Percentiles rank a stretch among this genome's conserved stretches.
phyloP scores from a whole-genome alignment of 2,329 filamentous ascomycete genomes.

The Monosporascus sp. region DNA sequence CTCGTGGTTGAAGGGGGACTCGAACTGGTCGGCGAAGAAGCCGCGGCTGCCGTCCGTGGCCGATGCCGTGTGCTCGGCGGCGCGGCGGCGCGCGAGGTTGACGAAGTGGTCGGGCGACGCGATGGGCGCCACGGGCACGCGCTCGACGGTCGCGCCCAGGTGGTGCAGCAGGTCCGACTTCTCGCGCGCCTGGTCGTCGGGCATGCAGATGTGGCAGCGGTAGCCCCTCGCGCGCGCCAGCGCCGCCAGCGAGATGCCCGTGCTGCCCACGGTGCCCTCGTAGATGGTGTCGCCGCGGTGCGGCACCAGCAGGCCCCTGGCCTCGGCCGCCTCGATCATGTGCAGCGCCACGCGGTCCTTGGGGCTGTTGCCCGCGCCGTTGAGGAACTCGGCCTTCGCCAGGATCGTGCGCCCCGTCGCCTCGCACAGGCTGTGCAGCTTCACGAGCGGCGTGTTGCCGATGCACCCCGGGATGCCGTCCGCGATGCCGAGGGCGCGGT shows the following conservation, averaged over 20 bases:
- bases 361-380: constrained; percentile 87
- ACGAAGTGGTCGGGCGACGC: constrained; percentile 93
- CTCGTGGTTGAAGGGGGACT: constrained; percentile 80
- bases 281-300: constrained; percentile 90
- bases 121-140: constrained; percentile 85
- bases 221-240: constrained; percentile 86
- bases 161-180: constrained; percentile 86
- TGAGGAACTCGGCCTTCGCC: constrained; percentile 93
- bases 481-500: constrained; percentile 41
- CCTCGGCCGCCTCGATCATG: constrained; percentile 82
- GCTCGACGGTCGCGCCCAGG: constrained; percentile 87
- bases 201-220: constrained; percentile 94
- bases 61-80: constrained; percentile 63
- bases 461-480: constrained; percentile 88
- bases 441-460: constrained; percentile 85
- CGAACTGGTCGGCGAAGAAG: constrained; percentile 96
- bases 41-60: constrained; percentile 61
- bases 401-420: constrained; percentile 86
- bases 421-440: constrained; percentile 77
- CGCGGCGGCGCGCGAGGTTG: constrained; percentile 76
- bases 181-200: constrained; percentile 80
- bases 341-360: constrained; percentile 92
- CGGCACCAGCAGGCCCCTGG: constrained; percentile 67
- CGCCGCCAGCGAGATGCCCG: constrained; percentile 88
- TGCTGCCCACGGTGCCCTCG: constrained; percentile 94